These are phyloP conservation scores for Nymphaea colorata DNA, from an alignment of 164 flowering plant species.

Conservation along the genomic window DNA sequence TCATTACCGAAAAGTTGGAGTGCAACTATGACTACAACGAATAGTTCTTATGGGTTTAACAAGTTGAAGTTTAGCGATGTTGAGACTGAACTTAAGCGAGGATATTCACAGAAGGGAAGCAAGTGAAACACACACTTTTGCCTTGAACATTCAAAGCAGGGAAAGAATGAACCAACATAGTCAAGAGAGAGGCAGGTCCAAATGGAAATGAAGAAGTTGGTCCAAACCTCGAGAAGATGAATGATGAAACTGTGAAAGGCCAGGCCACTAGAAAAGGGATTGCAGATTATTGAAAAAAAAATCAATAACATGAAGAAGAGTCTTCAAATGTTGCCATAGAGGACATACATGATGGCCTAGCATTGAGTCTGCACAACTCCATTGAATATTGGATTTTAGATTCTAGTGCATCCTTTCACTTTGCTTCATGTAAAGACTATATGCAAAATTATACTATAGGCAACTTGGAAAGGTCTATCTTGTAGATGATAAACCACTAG, in stretches of 20 bases:
- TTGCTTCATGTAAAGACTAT: too few relatives aligned
- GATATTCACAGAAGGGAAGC: background rate
- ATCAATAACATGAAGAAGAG: background rate
- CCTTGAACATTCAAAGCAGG: background rate
- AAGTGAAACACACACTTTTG: background rate
- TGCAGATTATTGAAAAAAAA: background rate
- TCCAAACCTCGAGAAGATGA: background rate
- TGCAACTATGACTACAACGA: background rate
- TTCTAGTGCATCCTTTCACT: too few relatives aligned
- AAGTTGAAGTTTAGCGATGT: background rate
- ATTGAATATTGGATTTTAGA: too few relatives aligned
- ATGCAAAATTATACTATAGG: too few relatives aligned
- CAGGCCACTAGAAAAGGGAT: background rate
- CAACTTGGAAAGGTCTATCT: too few relatives aligned
- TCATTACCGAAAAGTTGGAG: background rate
- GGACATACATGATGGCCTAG: too few relatives aligned
- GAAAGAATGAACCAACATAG: background rate
- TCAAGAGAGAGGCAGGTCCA: background rate
- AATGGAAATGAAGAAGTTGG: background rate
- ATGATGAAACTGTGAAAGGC: background rate
- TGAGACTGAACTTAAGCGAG: background rate
- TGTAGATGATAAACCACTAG: too few relatives aligned
- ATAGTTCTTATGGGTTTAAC: background rate
- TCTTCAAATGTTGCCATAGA: background rate
- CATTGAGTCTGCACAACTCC: too few relatives aligned